A percentile compares a stretch with the other conserved stretches of the same genome.
Evolutionary conservation across 1,284 basidiomycete genomes (phyloP).

Genomic region (Neotropicomus parvogracilis): DNA sequence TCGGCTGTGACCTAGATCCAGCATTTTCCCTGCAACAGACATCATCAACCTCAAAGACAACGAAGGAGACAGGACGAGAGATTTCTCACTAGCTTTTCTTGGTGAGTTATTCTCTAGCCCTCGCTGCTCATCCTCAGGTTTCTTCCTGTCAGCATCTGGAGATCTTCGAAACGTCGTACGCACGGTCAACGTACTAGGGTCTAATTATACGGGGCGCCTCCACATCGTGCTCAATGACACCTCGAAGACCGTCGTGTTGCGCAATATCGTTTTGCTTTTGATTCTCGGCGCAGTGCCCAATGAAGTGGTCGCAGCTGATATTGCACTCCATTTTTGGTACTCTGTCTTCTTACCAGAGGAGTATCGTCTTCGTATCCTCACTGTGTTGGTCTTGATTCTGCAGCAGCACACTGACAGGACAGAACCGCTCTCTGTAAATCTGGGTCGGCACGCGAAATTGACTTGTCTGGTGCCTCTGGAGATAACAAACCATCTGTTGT

Average conservation of each 20-base stretch:
- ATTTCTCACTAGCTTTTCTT: slow-evolving; percentile 35
- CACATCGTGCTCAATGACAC: slow-evolving; percentile 38
- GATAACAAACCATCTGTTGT: slow-evolving; percentile 31
- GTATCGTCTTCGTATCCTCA: slow-evolving; percentile 27
- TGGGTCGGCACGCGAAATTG: slow-evolving; percentile 24
- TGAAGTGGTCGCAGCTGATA: slow-evolving; percentile 33
- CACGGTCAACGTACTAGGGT: slow-evolving; percentile 22
- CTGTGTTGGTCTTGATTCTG: slow-evolving; percentile 14
- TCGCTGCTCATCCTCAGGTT: slow-evolving; percentile 1
- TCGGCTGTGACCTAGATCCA: slow-evolving; percentile 3
- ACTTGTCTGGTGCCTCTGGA: slow-evolving; percentile 29
- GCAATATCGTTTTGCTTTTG: slow-evolving; percentile 38
- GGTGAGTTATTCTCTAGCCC: slow-evolving; percentile 24
- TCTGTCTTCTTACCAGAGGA: slow-evolving; percentile 38
- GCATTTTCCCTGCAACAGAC: slow-evolving; percentile 27
- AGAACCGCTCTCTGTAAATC: slow-evolving; percentile 14
- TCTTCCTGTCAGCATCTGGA: slow-evolving; percentile 14
- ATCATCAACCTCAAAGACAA: slow-evolving; percentile 42
- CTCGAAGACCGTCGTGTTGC: slow-evolving; percentile 24
- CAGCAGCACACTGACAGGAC: slow-evolving; percentile 16
- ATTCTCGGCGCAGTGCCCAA: slow-evolving; percentile 35
- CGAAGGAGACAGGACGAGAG: slow-evolving; percentile 35
- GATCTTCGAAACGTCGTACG: slow-evolving; percentile 26
- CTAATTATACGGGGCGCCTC: slow-evolving; percentile 22
- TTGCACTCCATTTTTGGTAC: slow-evolving; percentile 45